Conservation (phyloP, 768 basidiomycete species). For the Hemileccinum rubropunctum region DNA sequence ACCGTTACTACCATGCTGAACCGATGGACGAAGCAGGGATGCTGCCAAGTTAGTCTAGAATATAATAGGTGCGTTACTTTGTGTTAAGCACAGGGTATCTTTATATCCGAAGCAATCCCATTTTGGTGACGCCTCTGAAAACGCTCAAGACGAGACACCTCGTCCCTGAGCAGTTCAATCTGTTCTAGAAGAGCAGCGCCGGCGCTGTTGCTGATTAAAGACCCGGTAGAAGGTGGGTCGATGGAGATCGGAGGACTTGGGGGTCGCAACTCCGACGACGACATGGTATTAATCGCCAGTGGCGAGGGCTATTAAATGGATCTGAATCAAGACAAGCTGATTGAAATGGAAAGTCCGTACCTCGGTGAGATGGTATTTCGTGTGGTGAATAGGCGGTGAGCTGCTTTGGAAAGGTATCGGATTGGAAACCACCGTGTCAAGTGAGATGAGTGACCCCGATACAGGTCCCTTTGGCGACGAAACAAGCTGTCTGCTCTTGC, state of each 20-base stretch:
- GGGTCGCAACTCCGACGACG: neutral
- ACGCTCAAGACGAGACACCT: conserved; percentile 11
- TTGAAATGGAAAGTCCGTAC: neutral
- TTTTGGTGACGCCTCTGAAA: neutral
- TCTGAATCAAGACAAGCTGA: neutral
- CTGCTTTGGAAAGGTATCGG: neutral
- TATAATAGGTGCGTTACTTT: neutral
- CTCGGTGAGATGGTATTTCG: neutral
- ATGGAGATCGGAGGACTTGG: neutral
- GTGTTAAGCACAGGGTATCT: neutral
- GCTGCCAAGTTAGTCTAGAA: no score
- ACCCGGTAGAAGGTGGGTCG: conserved; percentile 1
- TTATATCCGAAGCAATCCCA: neutral
- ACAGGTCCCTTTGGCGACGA: neutral
- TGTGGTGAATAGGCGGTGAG: neutral
- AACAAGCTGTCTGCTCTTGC: neutral
- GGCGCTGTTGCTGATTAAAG: neutral
- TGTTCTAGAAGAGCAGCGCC: neutral
- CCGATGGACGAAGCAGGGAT: no score
- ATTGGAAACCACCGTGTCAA: neutral
- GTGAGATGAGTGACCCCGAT: neutral
- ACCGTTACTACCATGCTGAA: no score
- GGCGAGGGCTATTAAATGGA: neutral
- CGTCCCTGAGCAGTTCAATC: conserved; percentile 5
- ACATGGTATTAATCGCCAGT: neutral